Conservation (phyloP, 2,329 filamentous ascomycete species). For the Paecilomyces sp. region DNA sequence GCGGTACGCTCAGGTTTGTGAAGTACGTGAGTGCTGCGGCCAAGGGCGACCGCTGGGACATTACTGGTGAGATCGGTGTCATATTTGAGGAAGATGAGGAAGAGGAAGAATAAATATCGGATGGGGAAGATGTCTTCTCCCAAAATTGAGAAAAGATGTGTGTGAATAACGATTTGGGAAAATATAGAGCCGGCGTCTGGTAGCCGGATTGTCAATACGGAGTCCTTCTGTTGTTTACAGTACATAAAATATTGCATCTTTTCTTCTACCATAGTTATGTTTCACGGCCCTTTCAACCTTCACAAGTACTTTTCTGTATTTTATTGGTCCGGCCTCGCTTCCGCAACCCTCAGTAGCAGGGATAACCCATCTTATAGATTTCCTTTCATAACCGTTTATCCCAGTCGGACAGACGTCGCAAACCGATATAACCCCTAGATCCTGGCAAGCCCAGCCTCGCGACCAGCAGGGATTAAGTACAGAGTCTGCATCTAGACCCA, state of each 20-base stretch:
- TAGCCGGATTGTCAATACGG: background rate
- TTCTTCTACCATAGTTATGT: background rate
- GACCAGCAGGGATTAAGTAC: background rate
- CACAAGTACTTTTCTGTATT: background rate
- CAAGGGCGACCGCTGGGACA: slow-evolving; percentile 85
- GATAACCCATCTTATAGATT: background rate
- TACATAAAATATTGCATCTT: background rate
- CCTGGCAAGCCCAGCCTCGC: background rate
- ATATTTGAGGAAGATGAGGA: slow-evolving; percentile 45
- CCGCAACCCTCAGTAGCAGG: background rate
- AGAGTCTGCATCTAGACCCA: background rate
- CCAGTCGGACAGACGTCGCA: background rate
- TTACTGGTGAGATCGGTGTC: slow-evolving; percentile 72
- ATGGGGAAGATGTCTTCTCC: background rate
- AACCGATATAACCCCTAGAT: background rate
- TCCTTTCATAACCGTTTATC: background rate
- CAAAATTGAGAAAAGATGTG: slow-evolving; percentile 13
- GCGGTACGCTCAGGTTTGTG: slow-evolving; percentile 81
- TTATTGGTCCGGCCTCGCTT: background rate
- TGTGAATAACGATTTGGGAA: slow-evolving; percentile 32
- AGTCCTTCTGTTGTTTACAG: background rate
- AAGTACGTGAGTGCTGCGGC: slow-evolving; percentile 87
- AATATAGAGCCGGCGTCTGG: background rate
- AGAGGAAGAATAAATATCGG: slow-evolving; percentile 15
- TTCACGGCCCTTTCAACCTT: background rate